Evolutionary conservation across 1,284 basidiomycete species (phyloP).

Genomic region (Inonotus obliquus): DNA sequence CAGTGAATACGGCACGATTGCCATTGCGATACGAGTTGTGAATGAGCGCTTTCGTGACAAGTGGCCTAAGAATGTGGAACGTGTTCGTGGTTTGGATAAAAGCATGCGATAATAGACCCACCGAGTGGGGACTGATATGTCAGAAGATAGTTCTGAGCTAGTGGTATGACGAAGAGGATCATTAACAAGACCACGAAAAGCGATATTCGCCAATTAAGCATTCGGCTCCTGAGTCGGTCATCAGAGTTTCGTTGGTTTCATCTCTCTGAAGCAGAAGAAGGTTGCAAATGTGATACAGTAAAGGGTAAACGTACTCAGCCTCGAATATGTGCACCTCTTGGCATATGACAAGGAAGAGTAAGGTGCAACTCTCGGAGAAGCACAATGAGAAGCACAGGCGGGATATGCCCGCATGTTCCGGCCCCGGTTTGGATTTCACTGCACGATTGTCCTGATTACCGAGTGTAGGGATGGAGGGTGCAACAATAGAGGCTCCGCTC

Average conservation of each 20-base stretch:
- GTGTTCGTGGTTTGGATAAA: neutral
- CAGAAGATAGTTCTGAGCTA: constrained; percentile 55
- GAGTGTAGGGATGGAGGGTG: neutral
- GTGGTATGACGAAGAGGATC: constrained; percentile 58
- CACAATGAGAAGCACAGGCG: constrained; percentile 56
- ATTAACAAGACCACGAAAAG: constrained; percentile 49
- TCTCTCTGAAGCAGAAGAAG: neutral
- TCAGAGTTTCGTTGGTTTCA: neutral
- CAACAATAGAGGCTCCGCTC: neutral
- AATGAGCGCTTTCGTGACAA: constrained; percentile 28
- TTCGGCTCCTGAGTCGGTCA: constrained; percentile 42
- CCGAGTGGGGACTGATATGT: constrained; percentile 30
- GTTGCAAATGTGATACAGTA: neutral
- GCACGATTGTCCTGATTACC: neutral
- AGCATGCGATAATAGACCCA: neutral
- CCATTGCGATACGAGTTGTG: constrained; percentile 36
- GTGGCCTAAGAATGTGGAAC: constrained; percentile 20
- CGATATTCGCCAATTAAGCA: constrained; percentile 60
- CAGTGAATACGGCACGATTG: constrained; percentile 45
- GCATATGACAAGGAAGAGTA: constrained; percentile 62
- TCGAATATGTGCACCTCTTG: constrained; percentile 54
- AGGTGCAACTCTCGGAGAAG: constrained; percentile 62
- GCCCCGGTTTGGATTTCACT: neutral
- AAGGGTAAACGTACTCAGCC: constrained; percentile 39
- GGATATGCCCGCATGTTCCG: constrained; percentile 46